Evolutionary conservation across 305 asterid genomes (phyloP), one percentile per base, ranked within the genome.

Genomic region (Fraxinus greggii): DNA sequence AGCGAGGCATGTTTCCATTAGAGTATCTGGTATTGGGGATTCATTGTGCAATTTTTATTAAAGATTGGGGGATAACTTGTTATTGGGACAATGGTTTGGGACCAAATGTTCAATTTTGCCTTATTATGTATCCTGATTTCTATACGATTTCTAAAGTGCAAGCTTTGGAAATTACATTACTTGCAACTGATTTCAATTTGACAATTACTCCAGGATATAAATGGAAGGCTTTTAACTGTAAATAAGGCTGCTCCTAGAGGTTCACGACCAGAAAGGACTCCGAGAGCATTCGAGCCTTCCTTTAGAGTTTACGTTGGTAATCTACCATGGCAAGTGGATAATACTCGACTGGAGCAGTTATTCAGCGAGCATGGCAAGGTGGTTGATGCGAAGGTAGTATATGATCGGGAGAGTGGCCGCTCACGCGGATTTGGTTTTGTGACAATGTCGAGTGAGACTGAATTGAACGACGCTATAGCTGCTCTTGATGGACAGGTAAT

Each of bases 381-480:
- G 61, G 81, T 87, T 13, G 90, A 83, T 84, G 98, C 98, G 35
- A 88, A 90, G 72, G 98, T 97, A 19, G 92, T 97, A 54, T 88
- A 36, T 40, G 98, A 97, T 77, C 85, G 95, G 76, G 96, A 93
- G 33, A 85, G 86, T 38, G 98, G 97, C 1, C 84, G 98, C 26
- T 97, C 99, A 1, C 95, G 98, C 56, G 99, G 99, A n/a, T 97
- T 97, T 83, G 99, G 99, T 45, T 97, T 97, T 32, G 98, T 97
- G 32, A 90, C 91, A 4, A 95, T 97, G 99, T 81, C 97, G 1
- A 89, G 81, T 40, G 92, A 92, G 89, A 38, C 89, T 0, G 98
- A 97, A 86, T 79, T 92, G 82, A 91, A 95, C 12, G 98, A 94
- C 1, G 99, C 99, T 67, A 95, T 97, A 81, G 97, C 97, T 74